These are phyloP conservation scores for Melanogaster broomeanus DNA, from an alignment of 768 basidiomycete genomes.

Conservation along the genomic window DNA sequence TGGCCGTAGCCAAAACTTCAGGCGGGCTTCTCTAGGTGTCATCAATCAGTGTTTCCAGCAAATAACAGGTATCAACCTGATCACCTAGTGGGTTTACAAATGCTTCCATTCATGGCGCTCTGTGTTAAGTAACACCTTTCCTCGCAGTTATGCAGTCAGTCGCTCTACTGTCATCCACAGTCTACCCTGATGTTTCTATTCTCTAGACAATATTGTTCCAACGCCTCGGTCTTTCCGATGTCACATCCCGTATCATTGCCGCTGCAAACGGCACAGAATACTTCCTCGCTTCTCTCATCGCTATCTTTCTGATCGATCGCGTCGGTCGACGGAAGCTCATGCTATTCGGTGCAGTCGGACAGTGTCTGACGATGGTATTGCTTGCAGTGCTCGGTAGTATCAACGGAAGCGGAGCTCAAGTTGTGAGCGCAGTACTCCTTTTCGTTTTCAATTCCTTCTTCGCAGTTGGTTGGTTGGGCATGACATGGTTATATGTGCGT, in stretches of 20 bases:
- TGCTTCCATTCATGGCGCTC: conserved; percentile 8
- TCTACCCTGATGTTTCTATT: not conserved
- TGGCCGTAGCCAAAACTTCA: conserved; percentile 62
- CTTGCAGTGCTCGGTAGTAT: conserved; percentile 59
- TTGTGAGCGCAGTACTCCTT: conserved; percentile 54
- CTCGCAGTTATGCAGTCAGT: conserved; percentile 34
- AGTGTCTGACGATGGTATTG: conserved; percentile 57
- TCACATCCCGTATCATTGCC: conserved; percentile 60
- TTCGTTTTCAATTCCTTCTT: conserved; percentile 78
- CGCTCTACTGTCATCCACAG: not conserved
- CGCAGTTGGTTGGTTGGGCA: conserved; percentile 68
- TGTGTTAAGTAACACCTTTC: conserved; percentile 18
- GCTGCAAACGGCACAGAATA: conserved; percentile 75
- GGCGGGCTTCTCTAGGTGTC: conserved; percentile 55
- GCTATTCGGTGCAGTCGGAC: conserved; percentile 67
- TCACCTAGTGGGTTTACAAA: conserved; percentile 54
- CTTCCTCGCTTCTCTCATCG: conserved; percentile 68
- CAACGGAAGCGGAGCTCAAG: conserved; percentile 46
- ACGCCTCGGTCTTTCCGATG: conserved; percentile 56
- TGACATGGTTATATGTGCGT: conserved; percentile 70
- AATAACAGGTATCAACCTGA: conserved; percentile 67
- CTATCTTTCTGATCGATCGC: conserved; percentile 70
- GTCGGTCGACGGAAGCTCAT: conserved; percentile 74
- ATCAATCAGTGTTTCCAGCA: conserved; percentile 69
- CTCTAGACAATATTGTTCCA: conserved; percentile 52